phyloP scores from a whole-genome alignment of 768 basidiomycete species.

The Holtermannia corniformis region DNA sequence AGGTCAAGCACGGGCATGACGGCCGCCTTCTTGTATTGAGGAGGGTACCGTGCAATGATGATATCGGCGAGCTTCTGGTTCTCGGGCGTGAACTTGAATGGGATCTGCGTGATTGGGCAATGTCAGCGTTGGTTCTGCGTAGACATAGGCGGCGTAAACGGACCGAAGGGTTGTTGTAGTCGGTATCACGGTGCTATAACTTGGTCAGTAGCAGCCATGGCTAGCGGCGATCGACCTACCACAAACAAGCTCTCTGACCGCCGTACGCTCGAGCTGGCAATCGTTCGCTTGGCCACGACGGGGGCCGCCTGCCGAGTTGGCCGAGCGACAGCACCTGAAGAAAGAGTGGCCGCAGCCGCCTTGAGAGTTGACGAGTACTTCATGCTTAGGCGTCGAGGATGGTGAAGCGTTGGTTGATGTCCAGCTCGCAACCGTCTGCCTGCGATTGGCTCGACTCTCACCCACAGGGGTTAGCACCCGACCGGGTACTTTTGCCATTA shows the following conservation, averaged over 20 bases:
- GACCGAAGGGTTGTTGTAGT: conserved; percentile 87
- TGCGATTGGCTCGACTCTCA: too few relatives aligned
- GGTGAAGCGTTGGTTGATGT: too few relatives aligned
- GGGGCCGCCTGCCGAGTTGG: not conserved
- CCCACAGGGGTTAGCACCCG: too few relatives aligned
- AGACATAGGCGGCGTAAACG: conserved; percentile 7
- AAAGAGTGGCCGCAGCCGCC: not conserved
- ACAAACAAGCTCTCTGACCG: conserved; percentile 78
- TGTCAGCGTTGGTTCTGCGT: not conserved
- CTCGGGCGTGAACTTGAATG: conserved; percentile 71
- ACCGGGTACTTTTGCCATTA: too few relatives aligned
- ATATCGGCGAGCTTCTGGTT: conserved; percentile 78
- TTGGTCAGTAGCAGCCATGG: not conserved
- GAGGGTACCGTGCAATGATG: conserved; percentile 86
- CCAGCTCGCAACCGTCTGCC: too few relatives aligned
- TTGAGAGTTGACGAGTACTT: not conserved
- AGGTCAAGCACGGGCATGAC: conserved; percentile 94
- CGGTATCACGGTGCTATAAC: conserved; percentile 83
- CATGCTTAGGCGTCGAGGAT: too few relatives aligned
- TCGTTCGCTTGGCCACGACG: conserved; percentile 26
- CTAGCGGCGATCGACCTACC: conserved; percentile 47
- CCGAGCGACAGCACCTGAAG: not conserved
- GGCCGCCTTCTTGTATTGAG: conserved; percentile 98
- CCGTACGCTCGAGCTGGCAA: conserved; percentile 45
- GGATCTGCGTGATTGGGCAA: conserved; percentile 51